Conservation (phyloP, 768 basidiomycete genomes). For the Rhodotorula toruloides region DNA sequence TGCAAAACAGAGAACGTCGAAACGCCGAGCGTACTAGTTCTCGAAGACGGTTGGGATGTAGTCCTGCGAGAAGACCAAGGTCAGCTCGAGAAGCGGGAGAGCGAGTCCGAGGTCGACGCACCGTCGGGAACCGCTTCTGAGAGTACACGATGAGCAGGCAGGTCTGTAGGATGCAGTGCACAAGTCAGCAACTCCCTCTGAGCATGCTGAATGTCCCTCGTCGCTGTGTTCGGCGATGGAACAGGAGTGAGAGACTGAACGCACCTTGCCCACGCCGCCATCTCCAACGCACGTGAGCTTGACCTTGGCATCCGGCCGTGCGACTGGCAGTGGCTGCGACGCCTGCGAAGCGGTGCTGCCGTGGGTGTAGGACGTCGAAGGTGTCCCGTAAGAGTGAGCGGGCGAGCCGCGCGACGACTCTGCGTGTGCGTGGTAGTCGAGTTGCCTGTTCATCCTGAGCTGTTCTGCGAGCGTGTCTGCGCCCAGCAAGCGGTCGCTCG, state of each 20-base stretch:
- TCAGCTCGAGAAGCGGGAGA: too few relatives aligned
- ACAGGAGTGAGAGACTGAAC: not conserved
- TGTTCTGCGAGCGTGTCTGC: too few relatives aligned
- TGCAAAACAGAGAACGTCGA: not conserved
- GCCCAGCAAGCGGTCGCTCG: too few relatives aligned
- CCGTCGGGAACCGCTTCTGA: slow-evolving; percentile 90
- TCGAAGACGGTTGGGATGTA: slow-evolving; percentile 93
- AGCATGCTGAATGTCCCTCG: too few relatives aligned
- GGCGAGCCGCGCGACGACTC: too few relatives aligned
- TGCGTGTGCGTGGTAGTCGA: too few relatives aligned
- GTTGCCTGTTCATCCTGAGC: too few relatives aligned
- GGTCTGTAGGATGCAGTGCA: slow-evolving; percentile 51
- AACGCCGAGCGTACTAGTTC: slow-evolving; percentile 57
- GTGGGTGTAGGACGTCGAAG: not conserved
- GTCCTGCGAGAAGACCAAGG: slow-evolving; percentile 53
- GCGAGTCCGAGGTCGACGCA: slow-evolving; percentile 43
- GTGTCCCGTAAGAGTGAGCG: not conserved
- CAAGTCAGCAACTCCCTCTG: too few relatives aligned
- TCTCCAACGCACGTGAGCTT: slow-evolving; percentile 39
- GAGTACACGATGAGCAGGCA: slow-evolving; percentile 92
- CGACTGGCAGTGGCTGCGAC: slow-evolving; percentile 8
- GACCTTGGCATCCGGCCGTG: slow-evolving; percentile 29
- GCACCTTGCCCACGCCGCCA: slow-evolving; percentile 45
- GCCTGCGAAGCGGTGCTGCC: not conserved
- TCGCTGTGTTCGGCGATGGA: not conserved